Base-by-base conservation (phyloP, 305 asterid species). In the Fraxinus platypoda region DNA sequence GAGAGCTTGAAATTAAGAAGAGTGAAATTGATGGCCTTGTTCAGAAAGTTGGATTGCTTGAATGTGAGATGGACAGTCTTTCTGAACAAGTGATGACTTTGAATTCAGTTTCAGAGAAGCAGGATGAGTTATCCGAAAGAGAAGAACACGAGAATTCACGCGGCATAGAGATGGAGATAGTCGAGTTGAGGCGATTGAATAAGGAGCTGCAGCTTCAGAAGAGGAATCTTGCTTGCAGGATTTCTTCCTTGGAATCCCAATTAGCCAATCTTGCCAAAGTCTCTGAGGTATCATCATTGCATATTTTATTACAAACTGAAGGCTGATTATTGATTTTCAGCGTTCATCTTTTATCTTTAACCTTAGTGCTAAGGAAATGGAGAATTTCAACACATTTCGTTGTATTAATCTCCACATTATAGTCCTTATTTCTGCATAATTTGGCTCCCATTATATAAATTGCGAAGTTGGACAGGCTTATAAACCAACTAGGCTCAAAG, bases 151-250 rank as follows among this genome's bases (percentile, higher is more conserved):
- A 86, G 78, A 78, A 80, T 81, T 78, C 79, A 83, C 77, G 74
- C 74, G 78, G 89, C 37, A 86, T 85, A 71, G 98, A 92, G 84
- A 86, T 95, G 90, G 98, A 95, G 88, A 94, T 93, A 70, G 87
- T 95, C 6, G 97, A 95, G 92, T 80, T 95, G 85, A 93, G 95
- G 89, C 90, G 98, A 38, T 76, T 95, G 92, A 95, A 95, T 86
- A 95, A 93, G 88, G 98, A 95, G 91, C 90, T 95, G 84, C 98
- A 95, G 90, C 92, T 95, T 81, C 94, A 93, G 82, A 95, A 93
- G 90, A 92, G 98, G 84, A 90, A 88, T 85, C 94, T 95, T 59
- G 88, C 90, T 85, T 87, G 97, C 82, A 90, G 88, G 83, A 85
- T 95, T 84, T 87, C 98, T 31, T 85, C 90, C 13, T 75, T 94